phyloP scores from a whole-genome alignment of 257 asterid genomes.

The Linderniella brevidens region DNA sequence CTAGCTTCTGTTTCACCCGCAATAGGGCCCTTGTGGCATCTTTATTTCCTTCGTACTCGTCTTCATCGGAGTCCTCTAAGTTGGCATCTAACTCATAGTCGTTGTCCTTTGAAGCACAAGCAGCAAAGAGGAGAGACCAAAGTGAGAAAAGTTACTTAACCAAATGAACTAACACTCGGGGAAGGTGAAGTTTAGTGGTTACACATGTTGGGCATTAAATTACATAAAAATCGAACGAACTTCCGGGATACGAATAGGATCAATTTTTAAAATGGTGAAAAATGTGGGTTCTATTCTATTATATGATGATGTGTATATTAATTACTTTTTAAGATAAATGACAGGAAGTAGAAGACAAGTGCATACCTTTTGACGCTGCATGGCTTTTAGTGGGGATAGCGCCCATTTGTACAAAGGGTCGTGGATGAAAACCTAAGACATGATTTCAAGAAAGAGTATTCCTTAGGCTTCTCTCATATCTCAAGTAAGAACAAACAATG shows the following conservation, averaged over 20 bases:
- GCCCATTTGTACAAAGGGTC: slow-evolving; percentile 98
- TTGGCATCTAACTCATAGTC: slow-evolving; percentile 61
- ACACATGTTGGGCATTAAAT: no score
- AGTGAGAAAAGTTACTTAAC: no score
- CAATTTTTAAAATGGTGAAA: neutral
- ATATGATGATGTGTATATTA: neutral
- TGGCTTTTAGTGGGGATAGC: slow-evolving; percentile 86
- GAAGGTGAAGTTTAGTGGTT: no score
- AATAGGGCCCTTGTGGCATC: slow-evolving; percentile 97
- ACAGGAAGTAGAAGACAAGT: neutral
- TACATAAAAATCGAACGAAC: no score
- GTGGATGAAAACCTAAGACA: slow-evolving; percentile 79
- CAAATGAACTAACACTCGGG: no score
- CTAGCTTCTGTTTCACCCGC: slow-evolving; percentile 97
- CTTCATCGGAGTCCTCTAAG: slow-evolving; percentile 61
- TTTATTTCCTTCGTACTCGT: slow-evolving; percentile 76
- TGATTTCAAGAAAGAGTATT: slow-evolving; percentile 6
- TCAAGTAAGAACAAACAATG: slow-evolving; percentile 1
- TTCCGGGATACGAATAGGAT: no score
- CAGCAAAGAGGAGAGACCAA: slow-evolving; percentile 9
- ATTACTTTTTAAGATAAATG: no score
- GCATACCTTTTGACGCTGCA: slow-evolving; percentile 92
- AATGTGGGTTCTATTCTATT: neutral
- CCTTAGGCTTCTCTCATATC: slow-evolving; percentile 12
- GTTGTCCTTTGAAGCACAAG: slow-evolving; percentile 31